Evolutionary conservation across 1,139 yeast genomes (phyloP).

Genomic region (Blastobotrys elegans): DNA sequence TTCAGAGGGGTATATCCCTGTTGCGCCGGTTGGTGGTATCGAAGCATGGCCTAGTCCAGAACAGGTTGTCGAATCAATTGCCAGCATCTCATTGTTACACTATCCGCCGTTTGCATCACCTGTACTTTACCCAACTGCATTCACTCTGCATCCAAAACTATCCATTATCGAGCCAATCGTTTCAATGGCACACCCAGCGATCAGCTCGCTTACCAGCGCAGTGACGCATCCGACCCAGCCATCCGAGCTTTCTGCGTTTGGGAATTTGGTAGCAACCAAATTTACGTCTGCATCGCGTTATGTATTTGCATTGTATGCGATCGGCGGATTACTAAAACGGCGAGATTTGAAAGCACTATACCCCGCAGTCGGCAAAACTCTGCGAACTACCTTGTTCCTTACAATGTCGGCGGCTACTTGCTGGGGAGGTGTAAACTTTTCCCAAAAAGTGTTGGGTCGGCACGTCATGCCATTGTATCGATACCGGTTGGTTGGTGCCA

Average conservation of each 20-base stretch:
- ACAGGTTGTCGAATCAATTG: constrained; percentile 32
- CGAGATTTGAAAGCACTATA: constrained; percentile 16
- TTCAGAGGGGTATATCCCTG: constrained; percentile 32
- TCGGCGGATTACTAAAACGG: constrained; percentile 19
- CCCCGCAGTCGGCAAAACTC: constrained; percentile 25
- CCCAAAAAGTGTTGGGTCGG: constrained; percentile 32
- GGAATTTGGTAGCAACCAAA: constrained; percentile 27
- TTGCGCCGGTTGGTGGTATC: constrained; percentile 26
- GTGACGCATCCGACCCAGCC: constrained; percentile 35
- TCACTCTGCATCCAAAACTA: constrained; percentile 25
- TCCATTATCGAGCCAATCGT: constrained; percentile 31
- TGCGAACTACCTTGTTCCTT: constrained; percentile 33
- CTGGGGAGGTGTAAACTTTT: constrained; percentile 39
- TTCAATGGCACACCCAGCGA: constrained; percentile 37
- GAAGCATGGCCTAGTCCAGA: constrained; percentile 33
- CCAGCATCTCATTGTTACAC: constrained; percentile 29
- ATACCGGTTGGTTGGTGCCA: constrained; percentile 36
- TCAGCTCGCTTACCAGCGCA: constrained; percentile 35
- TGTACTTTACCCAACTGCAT: constrained; percentile 29
- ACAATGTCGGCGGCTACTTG: constrained; percentile 37
- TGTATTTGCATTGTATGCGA: constrained; percentile 31
- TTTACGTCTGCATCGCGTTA: constrained; percentile 29
- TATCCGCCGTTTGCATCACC: constrained; percentile 38
- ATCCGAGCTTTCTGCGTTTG: constrained; percentile 28
- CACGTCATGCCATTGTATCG: constrained; percentile 33